Conservation (phyloP, 2,329 filamentous ascomycete species). For the Hypoxylon sp. region DNA sequence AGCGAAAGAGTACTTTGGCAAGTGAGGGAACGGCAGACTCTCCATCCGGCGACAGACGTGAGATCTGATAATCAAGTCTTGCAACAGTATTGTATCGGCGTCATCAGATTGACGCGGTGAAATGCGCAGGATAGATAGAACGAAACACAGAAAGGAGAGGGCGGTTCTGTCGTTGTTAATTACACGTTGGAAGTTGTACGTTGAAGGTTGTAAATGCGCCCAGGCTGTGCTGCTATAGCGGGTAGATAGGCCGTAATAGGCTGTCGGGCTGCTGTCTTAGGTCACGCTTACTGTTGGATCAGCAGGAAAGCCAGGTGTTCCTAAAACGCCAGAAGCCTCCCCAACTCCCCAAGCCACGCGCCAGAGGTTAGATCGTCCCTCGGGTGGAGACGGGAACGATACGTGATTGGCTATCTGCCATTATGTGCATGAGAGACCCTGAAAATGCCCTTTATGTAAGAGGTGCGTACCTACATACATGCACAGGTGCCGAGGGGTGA, state of each 20-base stretch:
- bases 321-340: constrained; percentile 29
- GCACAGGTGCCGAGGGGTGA: too few species aligned
- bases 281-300: constrained; percentile 8
- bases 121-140: not conserved
- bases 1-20: constrained; percentile 19
- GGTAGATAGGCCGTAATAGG: constrained; percentile 16
- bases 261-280: constrained; percentile 5
- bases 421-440: too few species aligned
- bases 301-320: constrained; percentile 33
- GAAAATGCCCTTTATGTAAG: too few species aligned
- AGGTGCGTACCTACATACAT: too few species aligned
- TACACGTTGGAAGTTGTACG: too few species aligned
- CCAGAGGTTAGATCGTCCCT: constrained; percentile 17
- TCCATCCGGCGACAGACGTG: constrained; percentile 12
- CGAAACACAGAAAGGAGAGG: constrained; percentile 6
- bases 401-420: constrained; percentile 15
- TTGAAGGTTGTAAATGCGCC: not conserved
- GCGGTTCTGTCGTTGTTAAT: too few species aligned
- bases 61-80: constrained; percentile 12
- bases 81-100: constrained; percentile 4
- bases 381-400: constrained; percentile 15
- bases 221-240: too few species aligned
- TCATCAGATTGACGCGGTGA: constrained; percentile 4
- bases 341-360: constrained; percentile 27
- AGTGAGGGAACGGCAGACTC: constrained; percentile 12